Conservation (phyloP, 164 flowering plant genomes). For the Vitis amurensis region DNA sequence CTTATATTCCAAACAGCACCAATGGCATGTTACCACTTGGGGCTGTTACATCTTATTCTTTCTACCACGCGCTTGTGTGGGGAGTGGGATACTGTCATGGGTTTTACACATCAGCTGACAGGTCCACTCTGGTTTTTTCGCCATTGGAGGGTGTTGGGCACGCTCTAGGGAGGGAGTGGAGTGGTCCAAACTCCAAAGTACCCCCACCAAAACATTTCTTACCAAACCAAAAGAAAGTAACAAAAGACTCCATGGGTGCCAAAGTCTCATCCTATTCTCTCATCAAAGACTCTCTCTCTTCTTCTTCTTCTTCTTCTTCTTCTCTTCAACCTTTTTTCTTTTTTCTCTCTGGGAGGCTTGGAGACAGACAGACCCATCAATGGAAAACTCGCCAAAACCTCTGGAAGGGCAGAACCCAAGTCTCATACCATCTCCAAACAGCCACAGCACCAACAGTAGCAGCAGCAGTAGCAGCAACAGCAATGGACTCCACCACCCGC, state of each 20-base stretch:
- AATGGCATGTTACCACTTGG: constrained; percentile 20
- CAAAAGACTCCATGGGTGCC: constrained; percentile 6
- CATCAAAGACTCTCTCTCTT: constrained; percentile 3
- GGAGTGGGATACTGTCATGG: too few relatives aligned
- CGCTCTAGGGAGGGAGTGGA: neutral
- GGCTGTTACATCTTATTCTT: constrained; percentile 3
- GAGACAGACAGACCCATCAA: constrained; percentile 16
- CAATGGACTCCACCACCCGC: constrained; percentile 15
- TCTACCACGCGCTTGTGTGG: neutral
- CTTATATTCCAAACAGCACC: constrained; percentile 28
- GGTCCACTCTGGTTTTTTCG: neutral
- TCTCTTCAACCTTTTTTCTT: neutral
- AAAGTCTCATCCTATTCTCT: constrained; percentile 6
- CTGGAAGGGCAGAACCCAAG: constrained; percentile 22
- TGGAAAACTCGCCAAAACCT: constrained; percentile 33
- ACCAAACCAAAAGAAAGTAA: constrained; percentile 29
- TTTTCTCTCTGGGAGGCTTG: neutral
- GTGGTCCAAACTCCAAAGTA: constrained; percentile 2
- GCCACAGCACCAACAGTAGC: constrained; percentile 27
- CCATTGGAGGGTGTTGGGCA: neutral
- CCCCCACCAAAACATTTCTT: constrained; percentile 35
- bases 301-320: constrained; percentile 4
- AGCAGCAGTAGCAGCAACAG: constrained; percentile 21
- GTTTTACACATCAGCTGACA: too few relatives aligned
- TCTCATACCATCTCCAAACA: constrained; percentile 25